Base-by-base conservation (phyloP, 306 rosid genomes). In the Acacia melanoxylon region DNA sequence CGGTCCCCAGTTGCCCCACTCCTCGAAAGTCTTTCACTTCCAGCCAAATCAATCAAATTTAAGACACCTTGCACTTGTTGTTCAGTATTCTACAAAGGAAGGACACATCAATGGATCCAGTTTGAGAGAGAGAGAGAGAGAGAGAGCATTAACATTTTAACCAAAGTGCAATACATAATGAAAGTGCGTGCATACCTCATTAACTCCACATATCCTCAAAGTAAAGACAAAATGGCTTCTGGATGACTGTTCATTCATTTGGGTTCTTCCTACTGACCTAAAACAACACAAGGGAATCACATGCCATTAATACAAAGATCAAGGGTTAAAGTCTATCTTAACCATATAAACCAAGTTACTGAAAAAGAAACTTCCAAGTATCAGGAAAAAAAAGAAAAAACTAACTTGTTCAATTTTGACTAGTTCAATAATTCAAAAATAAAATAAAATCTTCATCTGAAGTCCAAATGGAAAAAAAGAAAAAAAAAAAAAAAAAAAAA, bases 1-100 rank as follows among this genome's bases (percentile, higher is more conserved):
- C 99, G 93, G 19, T 96, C 98, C 76, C 98, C 99, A 0, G 97
- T 92, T 78, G 99, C 90, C 49, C 98, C 98, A 83, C 99, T 95
- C 83, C 83, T 93, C 27, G 98, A 95, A 10, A 95, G 88, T 79
- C 99, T 88, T 81, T 95, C 98, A 87, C 99, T 95, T 77, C 99
- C 98, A 25, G 99, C 99, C 75, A 95, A 89, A 79, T 95, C 99
- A 76, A 95, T 92, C 59, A 95, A 91, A 79, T 95, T 95, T 73
- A 95, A 81, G 69, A 95, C 94, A 78, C 99, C 98, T 62, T 93
- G 99, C 46, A 95, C 98, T 90, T 93, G 98, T 87, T 95, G 97
- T 69, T 91, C 98, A 68, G 99, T 95, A 74, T 81, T 89, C 99
- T 95, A 74, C 31, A 72, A 16, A 24, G 76, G 35, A 67, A 78